phyloP scores from a whole-genome alignment of 2,329 filamentous ascomycete genomes.

The Fusarium newnesense region DNA sequence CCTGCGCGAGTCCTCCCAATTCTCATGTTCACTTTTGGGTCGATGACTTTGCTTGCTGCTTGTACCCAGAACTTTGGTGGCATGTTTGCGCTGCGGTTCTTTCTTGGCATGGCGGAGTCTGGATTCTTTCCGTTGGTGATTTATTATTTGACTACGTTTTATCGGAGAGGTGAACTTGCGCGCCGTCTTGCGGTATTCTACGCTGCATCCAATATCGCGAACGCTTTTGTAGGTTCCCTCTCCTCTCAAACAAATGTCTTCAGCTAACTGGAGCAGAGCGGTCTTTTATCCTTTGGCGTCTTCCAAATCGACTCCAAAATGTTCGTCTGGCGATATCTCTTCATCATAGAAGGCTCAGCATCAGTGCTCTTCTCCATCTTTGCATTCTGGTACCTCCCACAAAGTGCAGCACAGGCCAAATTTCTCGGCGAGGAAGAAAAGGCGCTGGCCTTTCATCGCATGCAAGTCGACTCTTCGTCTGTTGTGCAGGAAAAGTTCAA shows the following conservation, averaged over 20 bases:
- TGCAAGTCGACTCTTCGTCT: constrained; percentile 16
- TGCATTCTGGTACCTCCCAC: constrained; percentile 19
- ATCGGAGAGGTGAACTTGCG: constrained; percentile 8
- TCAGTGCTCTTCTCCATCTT: constrained; percentile 8
- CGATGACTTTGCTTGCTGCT: constrained; percentile 10
- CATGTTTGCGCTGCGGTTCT: constrained; percentile 8
- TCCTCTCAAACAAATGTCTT: accelerated
- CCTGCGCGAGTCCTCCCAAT: constrained; percentile 1
- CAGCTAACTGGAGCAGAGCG: not conserved
- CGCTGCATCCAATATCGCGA: constrained; percentile 9
- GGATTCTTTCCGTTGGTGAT: constrained; percentile 16
- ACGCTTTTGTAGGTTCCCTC: not conserved
- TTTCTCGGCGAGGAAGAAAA: constrained; percentile 19
- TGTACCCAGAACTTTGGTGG: constrained; percentile 8
- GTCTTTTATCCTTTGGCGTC: constrained; percentile 2
- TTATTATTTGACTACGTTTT: constrained; percentile 15
- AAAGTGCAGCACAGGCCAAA: not conserved
- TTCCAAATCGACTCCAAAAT: constrained; percentile 10
- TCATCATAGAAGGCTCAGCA: constrained; percentile 12
- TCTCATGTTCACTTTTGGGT: constrained; percentile 13
- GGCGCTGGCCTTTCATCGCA: not conserved
- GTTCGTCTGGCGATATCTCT: constrained; percentile 11
- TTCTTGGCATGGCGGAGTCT: constrained; percentile 6
- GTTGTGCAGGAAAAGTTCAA: constrained; percentile 20
- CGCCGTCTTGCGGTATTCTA: constrained; percentile 13